Percentiles rank a stretch among this genome's conserved stretches.
phyloP scores from a whole-genome alignment of 176 grass and related monocot species.

The Oropetium thomaeum region DNA sequence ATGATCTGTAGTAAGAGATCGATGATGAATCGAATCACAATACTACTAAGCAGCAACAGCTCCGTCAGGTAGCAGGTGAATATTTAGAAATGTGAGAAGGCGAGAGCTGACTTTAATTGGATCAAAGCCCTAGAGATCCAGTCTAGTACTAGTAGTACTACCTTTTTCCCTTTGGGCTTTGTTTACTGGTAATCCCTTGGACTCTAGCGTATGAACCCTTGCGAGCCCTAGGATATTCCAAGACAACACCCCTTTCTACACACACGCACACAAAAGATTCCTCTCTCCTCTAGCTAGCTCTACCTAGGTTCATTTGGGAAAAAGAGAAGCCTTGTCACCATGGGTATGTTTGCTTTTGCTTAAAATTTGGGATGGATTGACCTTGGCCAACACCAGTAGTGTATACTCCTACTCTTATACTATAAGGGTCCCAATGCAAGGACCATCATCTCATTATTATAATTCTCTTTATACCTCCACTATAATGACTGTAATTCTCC shows the following conservation, averaged over 20 bases:
- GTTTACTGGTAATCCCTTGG: slow-evolving; percentile 65
- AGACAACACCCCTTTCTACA: slow-evolving; percentile 43
- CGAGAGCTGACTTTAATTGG: slow-evolving; percentile 91
- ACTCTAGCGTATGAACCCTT: slow-evolving; percentile 82
- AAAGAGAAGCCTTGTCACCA: slow-evolving; percentile 88
- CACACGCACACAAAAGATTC: slow-evolving; percentile 42
- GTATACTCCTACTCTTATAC: too few relatives aligned
- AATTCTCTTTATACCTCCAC: too few relatives aligned
- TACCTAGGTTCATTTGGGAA: slow-evolving; percentile 38
- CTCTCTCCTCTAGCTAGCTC: slow-evolving; percentile 14
- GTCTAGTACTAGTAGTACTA: too few relatives aligned
- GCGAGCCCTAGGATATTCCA: slow-evolving; percentile 74
- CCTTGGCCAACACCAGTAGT: slow-evolving; percentile 27
- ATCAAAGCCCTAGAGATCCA: slow-evolving; percentile 1
- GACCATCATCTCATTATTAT: too few relatives aligned
- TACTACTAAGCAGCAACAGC: too few relatives aligned
- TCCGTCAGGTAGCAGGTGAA: slow-evolving; percentile 46
- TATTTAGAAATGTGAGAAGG: slow-evolving; percentile 82
- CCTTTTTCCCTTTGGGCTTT: slow-evolving; percentile 47
- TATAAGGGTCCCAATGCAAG: too few relatives aligned
- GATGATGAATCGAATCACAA: slow-evolving; percentile 15
- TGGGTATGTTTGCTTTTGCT: slow-evolving; percentile 94
- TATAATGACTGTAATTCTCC: too few relatives aligned
- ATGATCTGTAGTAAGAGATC: neutral
- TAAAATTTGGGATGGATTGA: slow-evolving; percentile 61